These are phyloP conservation scores for Nidula microcarpa DNA, from an alignment of 768 basidiomycete species.

Conservation along the genomic window DNA sequence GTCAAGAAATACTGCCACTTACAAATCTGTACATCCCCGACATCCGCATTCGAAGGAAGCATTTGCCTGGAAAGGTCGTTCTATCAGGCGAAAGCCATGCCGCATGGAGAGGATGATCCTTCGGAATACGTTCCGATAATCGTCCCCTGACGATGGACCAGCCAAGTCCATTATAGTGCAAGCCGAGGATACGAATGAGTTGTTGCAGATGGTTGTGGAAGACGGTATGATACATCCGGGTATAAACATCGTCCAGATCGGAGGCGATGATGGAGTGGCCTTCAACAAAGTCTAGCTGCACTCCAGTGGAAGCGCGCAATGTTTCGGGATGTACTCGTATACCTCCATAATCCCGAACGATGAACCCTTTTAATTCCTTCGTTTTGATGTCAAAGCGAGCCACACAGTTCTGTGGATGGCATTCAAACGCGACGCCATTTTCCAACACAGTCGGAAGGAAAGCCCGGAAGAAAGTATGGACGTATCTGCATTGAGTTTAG, in stretches of 20 bases:
- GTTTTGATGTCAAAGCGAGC: constrained; percentile 48
- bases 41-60: constrained; percentile 57
- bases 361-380: constrained; percentile 49
- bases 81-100: constrained; percentile 48
- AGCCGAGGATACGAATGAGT: constrained; percentile 51
- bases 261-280: constrained; percentile 48
- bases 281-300: constrained; percentile 42
- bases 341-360: constrained; percentile 58
- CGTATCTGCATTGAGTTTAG: constrained; percentile 29
- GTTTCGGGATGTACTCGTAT: constrained; percentile 50
- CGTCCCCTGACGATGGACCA: constrained; percentile 48
- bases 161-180: constrained; percentile 54
- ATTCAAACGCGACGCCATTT: constrained; percentile 59
- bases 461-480: constrained; percentile 47
- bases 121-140: constrained; percentile 39
- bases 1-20: constrained; percentile 17
- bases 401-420: constrained; percentile 58
- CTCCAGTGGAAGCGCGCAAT: constrained; percentile 44
- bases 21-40: constrained; percentile 54
- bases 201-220: constrained; percentile 61
- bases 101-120: constrained; percentile 40
- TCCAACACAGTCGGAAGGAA: constrained; percentile 51
- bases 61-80: constrained; percentile 49
- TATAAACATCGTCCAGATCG: constrained; percentile 53
- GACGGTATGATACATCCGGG: constrained; percentile 54